Base-by-base conservation (phyloP, 768 basidiomycete species). In the Cyclocybe aegerita region DNA sequence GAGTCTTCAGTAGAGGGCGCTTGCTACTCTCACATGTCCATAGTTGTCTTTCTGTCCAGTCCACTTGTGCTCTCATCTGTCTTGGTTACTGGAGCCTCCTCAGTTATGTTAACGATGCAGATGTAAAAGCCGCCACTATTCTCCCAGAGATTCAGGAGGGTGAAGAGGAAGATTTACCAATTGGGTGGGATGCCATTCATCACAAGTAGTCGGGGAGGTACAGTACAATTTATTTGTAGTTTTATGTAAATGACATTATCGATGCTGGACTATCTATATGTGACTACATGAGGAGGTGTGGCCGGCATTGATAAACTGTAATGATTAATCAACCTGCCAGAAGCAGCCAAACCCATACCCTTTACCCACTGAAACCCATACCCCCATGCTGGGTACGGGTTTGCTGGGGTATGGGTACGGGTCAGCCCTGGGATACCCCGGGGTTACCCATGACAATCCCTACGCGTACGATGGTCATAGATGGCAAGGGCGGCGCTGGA, bases 61-160 rank as follows among this genome's bases (percentile, higher is more conserved):
- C 60, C 0, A 69, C 59, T 0, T 46, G 53, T 17, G 68, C 65
- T 0, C 45, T 68, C 1, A 23, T 70, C 14, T 70, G 70, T 44
- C 48, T 70, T 2, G 59, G 66, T 3, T 43, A 34, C 9, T 73
- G 71, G 70, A 64, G 61, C 37, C 4, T 9, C 15, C 9, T 57
- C 7, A 61, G 59, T n/a, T 36, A 48, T 16, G 43, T 58, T 2
- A 54, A 53, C 14, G 38, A 47, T 8, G 56, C 23, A 23, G 23
- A 58, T 39, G 29, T 60, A 16, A 39, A 52, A 10, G 56, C 36
- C 36, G 50, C 46, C 8, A 32, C 42, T 1, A 23, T 9, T n/a
- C 14, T 52, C 2, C 38, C 43, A 12, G 53, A 50, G 10, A 39
- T 48, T 10, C 29, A 46, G 14, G 49, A 49, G 11, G 41, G 47